Evolutionary conservation across 179 eudicot species (phyloP), one percentile per base, ranked within the genome.

Genomic region (Beta macrorhiza): DNA sequence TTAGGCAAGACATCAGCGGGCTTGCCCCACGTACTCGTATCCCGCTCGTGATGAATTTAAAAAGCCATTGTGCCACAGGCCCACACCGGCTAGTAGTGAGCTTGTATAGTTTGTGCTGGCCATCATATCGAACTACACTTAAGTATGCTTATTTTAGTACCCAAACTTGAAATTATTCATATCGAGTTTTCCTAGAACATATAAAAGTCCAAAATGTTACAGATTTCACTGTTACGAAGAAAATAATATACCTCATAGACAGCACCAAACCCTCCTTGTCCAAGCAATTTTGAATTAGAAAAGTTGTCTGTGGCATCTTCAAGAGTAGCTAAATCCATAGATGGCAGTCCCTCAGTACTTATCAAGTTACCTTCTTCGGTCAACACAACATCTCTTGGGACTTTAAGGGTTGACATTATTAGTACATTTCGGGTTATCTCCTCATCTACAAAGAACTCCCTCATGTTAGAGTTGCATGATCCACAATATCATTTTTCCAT

Each of bases 291-390:
- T 10, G 32, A 47, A 49, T 63, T 77, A 13, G 83, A 83, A 65
- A 83, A 83, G 72, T 83, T 80, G 1, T 80, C 74, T 17, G 85
- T 83, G 7, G 85, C 85, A 11, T 53, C 63, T 69, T 68, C 25
- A 8, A 83, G 63, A 9, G 45, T 32, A 22, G 56, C 52, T 42
- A 79, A 79, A 62, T 79, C 82, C 79, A 84, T 65, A 70, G 72
- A 81, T 15, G 84, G 82, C 42, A 84, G 20, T 68, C 79, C 87
- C 59, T 81, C 73, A n/a, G 87, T 81, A 65, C 77, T 81, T 1
- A 67, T 61, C 15, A 84, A 51, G 16, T 73, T 51, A 9, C 78
- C 79, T 73, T 84, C 84, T 25, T 84, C 72, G 3, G 74, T 78
- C 17, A 72, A 22, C 12, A 57, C 68, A 22, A 77, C 79, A 57